phyloP scores from a whole-genome alignment of 805 yeast species.

The Cyberlindnera xylosilytica region DNA sequence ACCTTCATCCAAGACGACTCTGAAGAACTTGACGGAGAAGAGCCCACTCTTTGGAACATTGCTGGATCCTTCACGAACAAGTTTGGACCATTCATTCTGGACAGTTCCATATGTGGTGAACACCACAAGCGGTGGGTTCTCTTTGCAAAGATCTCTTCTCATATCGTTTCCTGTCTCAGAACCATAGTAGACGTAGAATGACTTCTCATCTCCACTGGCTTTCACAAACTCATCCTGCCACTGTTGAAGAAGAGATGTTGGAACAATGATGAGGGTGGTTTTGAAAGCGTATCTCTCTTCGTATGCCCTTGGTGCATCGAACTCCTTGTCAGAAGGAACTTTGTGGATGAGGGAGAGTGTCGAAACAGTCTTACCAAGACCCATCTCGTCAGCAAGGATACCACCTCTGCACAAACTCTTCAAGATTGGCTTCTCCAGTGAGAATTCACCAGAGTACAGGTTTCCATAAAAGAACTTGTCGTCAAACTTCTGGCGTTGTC shows the following conservation, averaged over 20 bases:
- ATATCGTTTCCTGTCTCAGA: slow-evolving; percentile 50
- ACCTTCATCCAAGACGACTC: slow-evolving; percentile 86
- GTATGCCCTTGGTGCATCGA: slow-evolving; percentile 1
- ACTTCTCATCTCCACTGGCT: slow-evolving; percentile 44
- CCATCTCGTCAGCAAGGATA: slow-evolving; percentile 95
- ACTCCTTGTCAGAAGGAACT: slow-evolving; percentile 48
- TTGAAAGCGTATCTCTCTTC: slow-evolving; percentile 52
- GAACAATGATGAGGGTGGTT: slow-evolving; percentile 79
- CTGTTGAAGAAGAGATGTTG: slow-evolving; percentile 87
- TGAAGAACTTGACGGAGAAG: slow-evolving; percentile 67
- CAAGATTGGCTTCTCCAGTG: slow-evolving; percentile 62
- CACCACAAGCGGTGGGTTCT: slow-evolving; percentile 61
- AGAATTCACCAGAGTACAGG: slow-evolving; percentile 75
- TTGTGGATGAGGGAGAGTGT: slow-evolving; percentile 70
- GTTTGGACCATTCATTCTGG: slow-evolving; percentile 65
- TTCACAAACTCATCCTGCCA: slow-evolving; percentile 82
- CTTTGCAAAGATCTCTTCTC: slow-evolving; percentile 38
- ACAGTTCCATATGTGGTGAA: slow-evolving; percentile 88
- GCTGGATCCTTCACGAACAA: slow-evolving; percentile 20
- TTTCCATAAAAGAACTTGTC: slow-evolving; percentile 63
- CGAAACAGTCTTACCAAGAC: slow-evolving; percentile 89
- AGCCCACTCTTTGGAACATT: slow-evolving; percentile 45
- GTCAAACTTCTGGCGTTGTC: slow-evolving; percentile 10
- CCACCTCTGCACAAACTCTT: slow-evolving; percentile 71
- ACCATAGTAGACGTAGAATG: slow-evolving; percentile 74